Conservation (phyloP, 495 filamentous ascomycete species). For the Penicillium samsonianum region DNA sequence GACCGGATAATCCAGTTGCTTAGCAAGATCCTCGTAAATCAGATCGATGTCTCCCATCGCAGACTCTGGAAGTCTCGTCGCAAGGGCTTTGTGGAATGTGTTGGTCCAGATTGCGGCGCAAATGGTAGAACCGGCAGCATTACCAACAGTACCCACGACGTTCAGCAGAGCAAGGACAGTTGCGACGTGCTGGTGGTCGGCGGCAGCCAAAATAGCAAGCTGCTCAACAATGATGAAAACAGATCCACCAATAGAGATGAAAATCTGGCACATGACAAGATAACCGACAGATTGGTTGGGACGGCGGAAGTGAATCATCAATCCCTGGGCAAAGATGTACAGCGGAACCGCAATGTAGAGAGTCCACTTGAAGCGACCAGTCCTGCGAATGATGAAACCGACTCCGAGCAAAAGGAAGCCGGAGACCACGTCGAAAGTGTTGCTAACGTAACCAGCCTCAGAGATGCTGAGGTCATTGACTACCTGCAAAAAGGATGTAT, state of each 20-base stretch:
- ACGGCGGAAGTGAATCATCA: conserved; percentile 66
- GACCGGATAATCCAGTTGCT: conserved; percentile 53
- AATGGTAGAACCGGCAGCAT: conserved; percentile 62
- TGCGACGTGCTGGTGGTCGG: conserved; percentile 63
- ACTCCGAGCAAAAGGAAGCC: conserved; percentile 46
- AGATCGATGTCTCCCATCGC: conserved; percentile 32
- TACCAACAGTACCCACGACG: conserved; percentile 62
- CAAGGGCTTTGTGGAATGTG: conserved; percentile 54
- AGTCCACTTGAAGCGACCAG: conserved; percentile 54
- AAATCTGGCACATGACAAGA: conserved; percentile 71
- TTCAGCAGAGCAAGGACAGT: conserved; percentile 61
- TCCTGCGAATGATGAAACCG: conserved; percentile 52
- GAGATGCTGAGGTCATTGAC: conserved; percentile 61
- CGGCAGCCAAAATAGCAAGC: conserved; percentile 65
- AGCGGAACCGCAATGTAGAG: conserved; percentile 60
- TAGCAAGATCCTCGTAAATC: conserved; percentile 53
- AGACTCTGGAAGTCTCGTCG: conserved; percentile 52
- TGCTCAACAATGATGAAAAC: conserved; percentile 62
- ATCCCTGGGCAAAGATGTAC: conserved; percentile 53
- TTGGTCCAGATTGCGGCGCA: conserved; percentile 64
- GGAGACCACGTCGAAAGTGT: conserved; percentile 52
- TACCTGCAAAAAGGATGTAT: conserved; percentile 72
- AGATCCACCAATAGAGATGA: conserved; percentile 63
- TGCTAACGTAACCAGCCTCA: conserved; percentile 53
- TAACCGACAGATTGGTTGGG: conserved; percentile 57